Conservation (phyloP, 2,329 filamentous ascomycete genomes). For the Paracoccidioides lutzii region DNA sequence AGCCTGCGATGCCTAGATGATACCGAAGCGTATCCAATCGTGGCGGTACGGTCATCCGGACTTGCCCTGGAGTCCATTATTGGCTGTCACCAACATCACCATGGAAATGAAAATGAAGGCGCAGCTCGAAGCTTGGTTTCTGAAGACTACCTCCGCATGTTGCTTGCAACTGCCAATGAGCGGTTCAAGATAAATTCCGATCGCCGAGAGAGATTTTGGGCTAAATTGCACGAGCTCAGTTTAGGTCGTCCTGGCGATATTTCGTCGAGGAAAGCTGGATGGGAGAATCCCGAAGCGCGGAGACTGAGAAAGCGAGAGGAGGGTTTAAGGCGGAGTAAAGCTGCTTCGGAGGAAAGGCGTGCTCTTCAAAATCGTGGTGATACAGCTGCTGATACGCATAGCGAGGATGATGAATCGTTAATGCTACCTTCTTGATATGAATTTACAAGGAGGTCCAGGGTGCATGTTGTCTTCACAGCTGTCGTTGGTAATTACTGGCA, state of each 20-base stretch:
- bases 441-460: background rate
- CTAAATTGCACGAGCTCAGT: slow-evolving; percentile 17
- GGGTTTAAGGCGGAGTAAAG: slow-evolving; percentile 25
- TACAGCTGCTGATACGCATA: background rate
- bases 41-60: slow-evolving; percentile 74
- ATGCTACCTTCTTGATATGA: background rate
- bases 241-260: slow-evolving; percentile 7
- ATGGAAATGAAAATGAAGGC: slow-evolving; percentile 19
- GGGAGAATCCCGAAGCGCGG: slow-evolving; percentile 28
- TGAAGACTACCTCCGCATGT: slow-evolving; percentile 51
- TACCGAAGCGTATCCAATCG: slow-evolving; percentile 50
- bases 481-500: background rate
- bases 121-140: slow-evolving; percentile 46
- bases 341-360: slow-evolving; percentile 1
- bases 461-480: background rate
- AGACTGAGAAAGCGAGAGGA: slow-evolving; percentile 30
- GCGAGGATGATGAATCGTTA: background rate
- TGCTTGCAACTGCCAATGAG: slow-evolving; percentile 61
- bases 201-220: slow-evolving; percentile 28
- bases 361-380: background rate
- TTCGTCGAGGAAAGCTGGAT: slow-evolving; percentile 12
- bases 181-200: slow-evolving; percentile 29
- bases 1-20: slow-evolving; percentile 43
- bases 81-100: slow-evolving; percentile 36
- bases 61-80: slow-evolving; percentile 71